Base-by-base conservation (phyloP, 2,329 filamentous ascomycete genomes). In the Escovopsis sp. region DNA sequence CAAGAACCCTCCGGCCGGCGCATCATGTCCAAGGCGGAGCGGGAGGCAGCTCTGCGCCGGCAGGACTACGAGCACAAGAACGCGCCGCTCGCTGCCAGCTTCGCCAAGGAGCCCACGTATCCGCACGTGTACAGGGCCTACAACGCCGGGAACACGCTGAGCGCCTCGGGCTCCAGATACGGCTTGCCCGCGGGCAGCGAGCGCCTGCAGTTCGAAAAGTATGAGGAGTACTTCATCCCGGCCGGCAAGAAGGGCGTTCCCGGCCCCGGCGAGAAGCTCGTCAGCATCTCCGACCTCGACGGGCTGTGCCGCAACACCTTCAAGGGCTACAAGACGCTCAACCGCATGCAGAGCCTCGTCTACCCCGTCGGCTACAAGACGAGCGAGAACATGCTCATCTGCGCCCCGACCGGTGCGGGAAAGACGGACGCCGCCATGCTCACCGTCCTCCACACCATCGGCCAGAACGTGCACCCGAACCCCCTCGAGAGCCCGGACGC, bases 351-450 rank as follows among this genome's bases (percentile, higher is more conserved):
- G 61, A 96, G 87, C 54, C 66, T 98, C 33, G 83, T 96, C 0
- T 94, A 94, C 49, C 86, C 86, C 1, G 84, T 98, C 5, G 90
- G 87, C 0, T 96, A 98, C 60, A 84, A 79, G 54, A 94, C 85
- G 2, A 94, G 77, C 50, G 90, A 98, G 59, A 98, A 98, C 47
- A 94, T 98, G 88, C 72, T 98, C 35, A 92, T 98, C 40, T 98
- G 90, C 57, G 90, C 90, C 16, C 90, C 90, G 4, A 98, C 90
- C 36, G 90, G 90, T 73, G 87, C 87, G 41, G 90, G 90, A 74
- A 98, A 98, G 69, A 98, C 90, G 2, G 90, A 98, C 58, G 90
- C 88, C 21, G 92, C 90, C 8, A 92, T 98, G 87, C 69, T 98
- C 45, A 90, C 92, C 0, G 85, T 98, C 39, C 65, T 98, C 39